Base-by-base conservation (phyloP, 768 basidiomycete genomes). In the Kwoniella shandongensis region DNA sequence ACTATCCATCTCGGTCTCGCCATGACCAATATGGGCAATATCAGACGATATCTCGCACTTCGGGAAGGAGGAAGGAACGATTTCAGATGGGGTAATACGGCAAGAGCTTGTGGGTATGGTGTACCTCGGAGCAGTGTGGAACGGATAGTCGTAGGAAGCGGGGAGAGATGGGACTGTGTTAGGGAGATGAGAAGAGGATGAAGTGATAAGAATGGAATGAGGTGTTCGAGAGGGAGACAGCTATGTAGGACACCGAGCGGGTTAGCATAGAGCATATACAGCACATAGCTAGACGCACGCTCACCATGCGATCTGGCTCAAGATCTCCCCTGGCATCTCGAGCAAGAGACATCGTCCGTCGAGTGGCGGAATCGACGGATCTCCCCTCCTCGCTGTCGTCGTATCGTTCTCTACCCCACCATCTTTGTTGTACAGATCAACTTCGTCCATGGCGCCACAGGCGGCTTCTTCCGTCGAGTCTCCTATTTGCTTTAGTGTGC, bases 1-100 rank as follows among this genome's bases (percentile, higher is more conserved):
- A 74, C 35, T 1, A 76, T 66, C 70, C 70, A 76, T 41, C 59
- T 63, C n/a, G 74, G 64, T 39, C 59, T n/a, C 3, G 68, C 70
- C 18, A 66, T 38, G 3, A 74, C 69, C 23, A 76, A 50, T 3
- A 72, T 46, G 18, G 61, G 58, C 5, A 74, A 12, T 47, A 70
- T 71, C 35, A 72, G 29, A 12, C 49, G 46, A 1, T 53, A 55
- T 13, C 47, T 48, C 30, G 67, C 66, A 30, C 57, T 41, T 8
- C 35, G 30, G 17, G 41, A 22, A 13, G 59, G 52, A 5, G 74
- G 66, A 15, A 70, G 42, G 50, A 65, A 67, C 4, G 66, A 58
- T 10, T 29, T 45, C n/a, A 63, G 51, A 39, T 65, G 60, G 20
- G 63, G 70, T 22, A 66, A 51, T 38, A 52, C 51, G 17, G 65